Evolutionary conservation across 1,284 basidiomycete species (phyloP).

Genomic region (Paramarasmius palmivorus): DNA sequence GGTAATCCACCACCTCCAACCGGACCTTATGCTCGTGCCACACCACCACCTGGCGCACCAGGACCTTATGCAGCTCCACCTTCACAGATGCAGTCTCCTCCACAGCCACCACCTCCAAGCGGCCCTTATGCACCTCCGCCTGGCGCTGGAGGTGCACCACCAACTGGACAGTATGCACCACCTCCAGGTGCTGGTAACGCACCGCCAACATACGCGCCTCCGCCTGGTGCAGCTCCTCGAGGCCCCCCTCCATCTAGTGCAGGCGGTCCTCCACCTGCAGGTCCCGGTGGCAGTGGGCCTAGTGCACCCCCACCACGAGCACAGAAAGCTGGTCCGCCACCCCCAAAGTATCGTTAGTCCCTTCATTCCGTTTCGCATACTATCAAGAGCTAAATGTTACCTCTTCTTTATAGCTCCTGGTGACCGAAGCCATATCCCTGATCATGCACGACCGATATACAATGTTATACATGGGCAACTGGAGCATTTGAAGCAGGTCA

Average conservation of each 20-base stretch:
- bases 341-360: conserved; percentile 84
- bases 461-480: conserved; percentile 66
- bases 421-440: conserved; percentile 89
- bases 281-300: conserved; percentile 26
- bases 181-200: conserved; percentile 24
- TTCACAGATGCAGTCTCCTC: conserved; percentile 31
- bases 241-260: conserved; percentile 30
- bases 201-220: conserved; percentile 21
- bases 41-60: conserved; percentile 19
- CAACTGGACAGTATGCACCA: conserved; percentile 33
- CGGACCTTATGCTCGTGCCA: conserved; percentile 21
- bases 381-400: neutral
- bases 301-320: conserved; percentile 18
- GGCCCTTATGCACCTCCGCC: conserved; percentile 18
- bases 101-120: conserved; percentile 24
- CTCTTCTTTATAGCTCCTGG: conserved; percentile 65
- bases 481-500: conserved; percentile 65
- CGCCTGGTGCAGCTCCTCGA: conserved; percentile 24
- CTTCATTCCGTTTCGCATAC: neutral
- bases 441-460: conserved; percentile 66
- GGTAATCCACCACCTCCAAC: conserved; percentile 22
- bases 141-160: conserved; percentile 10
- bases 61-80: conserved; percentile 41
- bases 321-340: conserved; percentile 45
- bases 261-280: conserved; percentile 15